Evolutionary conservation across 805 yeast species (phyloP), one percentile per base, ranked within the genome.

Genomic region (Cyberlindnera mrakii): DNA sequence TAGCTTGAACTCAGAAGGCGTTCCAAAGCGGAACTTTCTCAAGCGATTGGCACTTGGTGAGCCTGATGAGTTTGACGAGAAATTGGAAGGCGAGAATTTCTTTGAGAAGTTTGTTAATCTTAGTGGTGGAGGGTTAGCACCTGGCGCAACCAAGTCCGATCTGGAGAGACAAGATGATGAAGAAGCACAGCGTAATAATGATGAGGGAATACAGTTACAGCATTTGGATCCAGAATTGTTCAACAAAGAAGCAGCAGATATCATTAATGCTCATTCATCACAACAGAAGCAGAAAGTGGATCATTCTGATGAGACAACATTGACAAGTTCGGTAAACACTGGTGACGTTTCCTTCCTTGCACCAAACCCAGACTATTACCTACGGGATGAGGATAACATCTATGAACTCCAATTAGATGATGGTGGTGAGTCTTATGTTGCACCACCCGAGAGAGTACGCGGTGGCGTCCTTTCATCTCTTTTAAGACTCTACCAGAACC

Each of bases 381-480:
- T 65, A 5, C 58, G 67, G 34, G 54, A 51, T 33, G 51, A 47
- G 5, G 54, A 52, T 2, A 53, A 54, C 6, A 56, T 60, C 18
- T 54, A 54, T 35, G 60, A 59, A 6, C 49, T 52, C 19, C 59
- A 61, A 25, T 59, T 59, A 15, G 63, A 57, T 16, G 61, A 53
- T 16, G 60, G 53, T 30, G 63, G 55, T 18, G 74, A 64, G 15
- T 59, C 55, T 27, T 78, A 75, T 42, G 73, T 79, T 2, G 75
- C 82, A 0, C 78, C 83, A 6, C 85, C 84, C 0, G 68, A 72
- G 34, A 75, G 74, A 41, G 90, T 87, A 11, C 83, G 83, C 52
- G 89, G 89, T 20, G 96, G 97, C 62, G 91, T 89, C 15, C 70
- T 89, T 25, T 85, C 96, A 0, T 78, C 91, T 1, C 70, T 89